Evolutionary conservation across 495 filamentous ascomycete species (phyloP), one percentile per base, ranked within the genome.

Genomic region (Cercophora samala): DNA sequence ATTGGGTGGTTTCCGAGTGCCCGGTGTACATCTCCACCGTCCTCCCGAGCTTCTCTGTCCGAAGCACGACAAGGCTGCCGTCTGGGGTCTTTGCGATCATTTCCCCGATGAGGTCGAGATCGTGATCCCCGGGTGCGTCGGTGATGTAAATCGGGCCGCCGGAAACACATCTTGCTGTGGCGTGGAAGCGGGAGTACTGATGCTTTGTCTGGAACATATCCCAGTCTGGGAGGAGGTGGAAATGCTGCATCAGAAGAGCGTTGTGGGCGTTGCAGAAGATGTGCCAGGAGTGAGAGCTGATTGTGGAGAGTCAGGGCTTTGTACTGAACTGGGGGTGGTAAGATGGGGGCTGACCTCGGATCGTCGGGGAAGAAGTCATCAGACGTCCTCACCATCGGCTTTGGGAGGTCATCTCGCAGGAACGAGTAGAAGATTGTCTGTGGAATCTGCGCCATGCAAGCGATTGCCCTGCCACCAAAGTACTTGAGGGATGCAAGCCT

Each of bases 171-270:
- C 95, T 84, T 13, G 92, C 93, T 13, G 95, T 93, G 29, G 91
- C 95, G 63, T 99, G 95, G 77, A 93, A 95, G 0, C 83, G 83
- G 1, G 88, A 88, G 70, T 90, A 95, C 2, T 84, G 80, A 72
- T 94, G 91, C 18, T 77, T 75, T 1, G 95, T 97, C 74, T 99
- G 95, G 76, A 99, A 99, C 95, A 99, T 98, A 77, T 98, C 95
- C 95, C 95, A 99, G 77, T 99, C 95, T 0, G 93, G 93, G 1
- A 85, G 70, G 15, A 80, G 60, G 64, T 83, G 82, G 19, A 86
- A 71, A 65, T 85, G 82, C 60, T 83, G 81, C 1, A 93, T 94
- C 21, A 97, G 81, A 17, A 97, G 83, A n/a, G 89, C 80, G 74
- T 96, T 97, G 76, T 97, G 91, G 2, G 94, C 92, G 73, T 98